phyloP scores from a whole-genome alignment of 2,329 filamentous ascomycete genomes.

The Myriosclerotinia scirpicola region DNA sequence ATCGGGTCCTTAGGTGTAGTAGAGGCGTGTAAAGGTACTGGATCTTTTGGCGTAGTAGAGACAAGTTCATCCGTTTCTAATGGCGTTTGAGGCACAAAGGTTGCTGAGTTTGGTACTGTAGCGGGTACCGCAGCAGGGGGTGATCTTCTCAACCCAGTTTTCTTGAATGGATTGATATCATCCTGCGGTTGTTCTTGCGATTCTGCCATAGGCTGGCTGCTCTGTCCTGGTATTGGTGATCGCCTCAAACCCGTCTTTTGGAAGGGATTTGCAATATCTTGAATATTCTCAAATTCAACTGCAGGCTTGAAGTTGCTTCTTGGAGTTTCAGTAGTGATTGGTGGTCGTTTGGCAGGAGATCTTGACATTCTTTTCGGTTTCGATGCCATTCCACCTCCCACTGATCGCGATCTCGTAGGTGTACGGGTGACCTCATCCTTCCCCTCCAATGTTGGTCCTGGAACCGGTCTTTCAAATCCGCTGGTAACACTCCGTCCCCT shows the following conservation, averaged over 20 bases:
- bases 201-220: slow-evolving; percentile 8
- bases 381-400: slow-evolving; percentile 31
- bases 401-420: slow-evolving; percentile 24
- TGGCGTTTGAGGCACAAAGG: not conserved
- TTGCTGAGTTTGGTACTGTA: not conserved
- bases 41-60: slow-evolving; percentile 27
- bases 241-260: slow-evolving; percentile 36
- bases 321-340: slow-evolving; percentile 19
- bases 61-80: not conserved
- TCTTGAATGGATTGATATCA: slow-evolving; percentile 27
- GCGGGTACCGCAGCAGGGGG: slow-evolving; percentile 17
- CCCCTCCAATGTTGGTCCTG: not conserved
- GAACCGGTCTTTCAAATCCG: slow-evolving; percentile 28
- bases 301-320: slow-evolving; percentile 22
- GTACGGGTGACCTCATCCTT: slow-evolving; percentile 25
- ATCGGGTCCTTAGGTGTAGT: slow-evolving; percentile 27
- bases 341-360: slow-evolving; percentile 33
- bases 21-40: slow-evolving; percentile 21
- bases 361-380: slow-evolving; percentile 38
- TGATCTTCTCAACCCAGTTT: slow-evolving; percentile 29
- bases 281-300: slow-evolving; percentile 19
- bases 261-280: slow-evolving; percentile 34
- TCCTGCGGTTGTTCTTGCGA: slow-evolving; percentile 20
- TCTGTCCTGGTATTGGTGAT: slow-evolving; percentile 28
- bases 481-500: slow-evolving; percentile 24